A percentile compares a stretch with the other conserved stretches of the same genome.
phyloP scores from a whole-genome alignment of 2,329 filamentous ascomycete species.

The Trichoderma atrobrunneum region DNA sequence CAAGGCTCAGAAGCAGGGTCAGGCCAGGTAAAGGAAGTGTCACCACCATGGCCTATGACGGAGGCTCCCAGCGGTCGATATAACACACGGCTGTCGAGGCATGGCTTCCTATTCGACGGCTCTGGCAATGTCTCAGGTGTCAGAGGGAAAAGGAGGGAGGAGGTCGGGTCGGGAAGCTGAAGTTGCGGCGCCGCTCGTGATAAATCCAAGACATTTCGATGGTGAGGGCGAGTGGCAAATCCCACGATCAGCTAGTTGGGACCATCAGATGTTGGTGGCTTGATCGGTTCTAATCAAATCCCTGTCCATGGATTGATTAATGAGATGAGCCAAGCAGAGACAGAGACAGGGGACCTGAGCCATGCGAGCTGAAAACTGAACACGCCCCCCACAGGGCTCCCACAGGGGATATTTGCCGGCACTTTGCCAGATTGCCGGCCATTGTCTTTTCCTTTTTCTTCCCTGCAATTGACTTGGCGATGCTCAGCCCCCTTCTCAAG shows the following conservation, averaged over 20 bases:
- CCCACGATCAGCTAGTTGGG: slow-evolving; percentile 6
- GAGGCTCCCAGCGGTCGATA: neutral
- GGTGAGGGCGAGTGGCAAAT: slow-evolving; percentile 2
- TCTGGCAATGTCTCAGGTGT: slow-evolving; percentile 2
- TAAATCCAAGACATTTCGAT: slow-evolving; percentile 17
- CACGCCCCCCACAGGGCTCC: neutral
- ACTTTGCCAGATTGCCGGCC: slow-evolving; percentile 5
- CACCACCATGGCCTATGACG: slow-evolving; percentile 1
- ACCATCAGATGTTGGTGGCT: slow-evolving; percentile 16
- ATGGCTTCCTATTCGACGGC: neutral
- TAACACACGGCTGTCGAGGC: neutral
- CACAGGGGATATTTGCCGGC: slow-evolving; percentile 5
- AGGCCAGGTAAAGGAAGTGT: slow-evolving; percentile 1
- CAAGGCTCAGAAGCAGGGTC: slow-evolving; percentile 7
- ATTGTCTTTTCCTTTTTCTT: slow-evolving; percentile 1
- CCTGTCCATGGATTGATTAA: slow-evolving; percentile 2
- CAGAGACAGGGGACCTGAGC: slow-evolving; percentile 1
- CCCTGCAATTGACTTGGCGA: neutral
- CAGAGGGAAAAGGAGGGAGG: neutral
- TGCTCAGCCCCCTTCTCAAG: neutral
- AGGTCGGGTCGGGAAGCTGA: slow-evolving; percentile 7
- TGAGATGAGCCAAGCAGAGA: slow-evolving; percentile 11
- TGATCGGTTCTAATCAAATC: slow-evolving; percentile 1
- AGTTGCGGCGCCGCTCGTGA: neutral
- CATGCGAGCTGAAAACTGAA: slow-evolving; percentile 7